phyloP scores from a whole-genome alignment of 2,329 filamentous ascomycete genomes.

The Ophiocordyceps sinensis region DNA sequence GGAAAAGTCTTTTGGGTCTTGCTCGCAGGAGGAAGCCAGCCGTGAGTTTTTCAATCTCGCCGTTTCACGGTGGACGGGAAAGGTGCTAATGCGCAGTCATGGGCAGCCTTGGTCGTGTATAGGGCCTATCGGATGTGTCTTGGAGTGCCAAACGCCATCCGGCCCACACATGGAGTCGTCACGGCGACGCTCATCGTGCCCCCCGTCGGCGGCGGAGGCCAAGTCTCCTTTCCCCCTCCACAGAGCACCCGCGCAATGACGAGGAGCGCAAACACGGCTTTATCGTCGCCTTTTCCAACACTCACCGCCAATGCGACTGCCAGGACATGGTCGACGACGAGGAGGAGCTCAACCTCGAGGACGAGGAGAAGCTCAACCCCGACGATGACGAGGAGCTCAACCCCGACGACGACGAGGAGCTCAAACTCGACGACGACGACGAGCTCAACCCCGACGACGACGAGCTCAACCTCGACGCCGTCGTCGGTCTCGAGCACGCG shows the following conservation, averaged over 20 bases:
- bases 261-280: neutral
- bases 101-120: constrained; percentile 22
- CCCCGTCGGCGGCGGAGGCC: constrained; percentile 10
- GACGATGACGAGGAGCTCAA: neutral
- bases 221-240: constrained; percentile 12
- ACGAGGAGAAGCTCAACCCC: neutral
- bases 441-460: too few species aligned
- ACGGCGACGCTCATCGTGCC: constrained; percentile 37
- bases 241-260: constrained; percentile 1
- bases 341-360: neutral
- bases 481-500: neutral
- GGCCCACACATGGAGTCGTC: constrained; percentile 43
- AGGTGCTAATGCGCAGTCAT: too few species aligned
- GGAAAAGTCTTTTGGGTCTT: constrained; percentile 33
- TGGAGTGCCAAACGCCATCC: constrained; percentile 30
- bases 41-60: constrained; percentile 11
- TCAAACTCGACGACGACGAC: too few species aligned
- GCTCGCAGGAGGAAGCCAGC: constrained; percentile 28
- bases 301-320: neutral
- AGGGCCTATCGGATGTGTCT: constrained; percentile 45
- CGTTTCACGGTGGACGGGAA: neutral
- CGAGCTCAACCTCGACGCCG: neutral
- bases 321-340: neutral
- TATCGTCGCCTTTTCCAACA: neutral
- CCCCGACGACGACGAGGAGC: neutral